Evolutionary conservation across 202 grass and related monocot species (phyloP).

Genomic region (Carex sylvatica): DNA sequence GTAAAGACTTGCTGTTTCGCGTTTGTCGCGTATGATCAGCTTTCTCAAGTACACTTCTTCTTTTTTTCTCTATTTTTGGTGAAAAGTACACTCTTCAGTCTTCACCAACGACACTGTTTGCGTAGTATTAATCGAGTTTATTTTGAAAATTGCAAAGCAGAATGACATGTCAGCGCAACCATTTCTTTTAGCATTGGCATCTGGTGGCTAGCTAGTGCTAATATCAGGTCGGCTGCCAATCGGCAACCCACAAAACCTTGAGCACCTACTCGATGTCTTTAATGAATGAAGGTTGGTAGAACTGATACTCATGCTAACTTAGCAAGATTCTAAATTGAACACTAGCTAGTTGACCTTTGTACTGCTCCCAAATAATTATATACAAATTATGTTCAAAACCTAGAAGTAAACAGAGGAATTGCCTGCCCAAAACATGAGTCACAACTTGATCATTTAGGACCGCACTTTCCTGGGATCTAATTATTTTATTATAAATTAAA

Average conservation of each 20-base stretch:
- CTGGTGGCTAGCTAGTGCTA: conserved; percentile 47
- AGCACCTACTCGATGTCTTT: background rate
- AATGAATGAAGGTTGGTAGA: background rate
- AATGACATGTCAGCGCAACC: conserved; percentile 89
- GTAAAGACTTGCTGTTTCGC: conserved; percentile 77
- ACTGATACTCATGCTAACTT: background rate
- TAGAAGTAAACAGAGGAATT: too few relatives aligned
- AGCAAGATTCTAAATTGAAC: background rate
- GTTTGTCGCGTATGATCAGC: conserved; percentile 83
- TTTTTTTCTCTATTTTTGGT: too few relatives aligned
- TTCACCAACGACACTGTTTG: conserved; percentile 96
- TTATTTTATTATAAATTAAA: conserved; percentile 16
- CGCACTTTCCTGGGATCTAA: background rate
- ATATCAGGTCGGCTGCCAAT: conserved; percentile 91
- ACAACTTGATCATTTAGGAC: background rate
- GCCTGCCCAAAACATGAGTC: background rate
- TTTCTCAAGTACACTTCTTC: conserved; percentile 45
- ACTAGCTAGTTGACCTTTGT: background rate
- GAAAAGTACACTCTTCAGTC: background rate
- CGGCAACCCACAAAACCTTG: conserved; percentile 82
- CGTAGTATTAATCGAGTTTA: conserved; percentile 95
- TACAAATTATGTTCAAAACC: conserved; percentile 13
- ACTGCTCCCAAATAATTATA: background rate
- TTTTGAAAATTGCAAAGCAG: conserved; percentile 85
- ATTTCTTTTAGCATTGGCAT: conserved; percentile 77